phyloP scores from a whole-genome alignment of 2,329 filamentous ascomycete species.

The Lecanicillium sp. region DNA sequence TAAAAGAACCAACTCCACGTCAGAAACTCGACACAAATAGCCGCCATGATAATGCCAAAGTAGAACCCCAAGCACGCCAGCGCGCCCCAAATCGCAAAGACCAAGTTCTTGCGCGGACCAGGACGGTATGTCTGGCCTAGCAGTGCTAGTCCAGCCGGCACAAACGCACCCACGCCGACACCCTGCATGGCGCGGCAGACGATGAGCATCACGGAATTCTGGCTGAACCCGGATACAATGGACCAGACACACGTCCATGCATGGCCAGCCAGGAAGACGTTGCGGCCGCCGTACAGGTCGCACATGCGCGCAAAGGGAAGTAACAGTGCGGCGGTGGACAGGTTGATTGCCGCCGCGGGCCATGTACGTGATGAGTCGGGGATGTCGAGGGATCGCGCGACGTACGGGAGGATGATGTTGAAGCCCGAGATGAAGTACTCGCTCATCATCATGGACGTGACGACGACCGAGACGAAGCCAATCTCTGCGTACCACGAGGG shows the following conservation, averaged over 20 bases:
- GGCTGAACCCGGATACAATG: conserved; percentile 60
- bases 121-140: conserved; percentile 61
- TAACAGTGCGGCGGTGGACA: conserved; percentile 48
- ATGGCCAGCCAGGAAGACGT: conserved; percentile 51
- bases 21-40: conserved; percentile 50
- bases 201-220: conserved; percentile 61
- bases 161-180: conserved; percentile 61
- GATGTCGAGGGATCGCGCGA: conserved; percentile 55
- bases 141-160: conserved; percentile 62
- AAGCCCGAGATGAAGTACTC: conserved; percentile 77
- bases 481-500: conserved; percentile 44
- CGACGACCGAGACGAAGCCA: conserved; percentile 52
- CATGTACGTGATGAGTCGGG: conserved; percentile 52
- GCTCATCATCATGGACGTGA: conserved; percentile 55
- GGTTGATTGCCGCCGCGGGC: conserved; percentile 55
- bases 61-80: conserved; percentile 53
- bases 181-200: conserved; percentile 68
- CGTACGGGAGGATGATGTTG: conserved; percentile 59
- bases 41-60: conserved; percentile 59
- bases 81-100: conserved; percentile 52
- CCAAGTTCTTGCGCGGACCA: conserved; percentile 62
- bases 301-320: conserved; percentile 54
- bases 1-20: conserved; percentile 66
- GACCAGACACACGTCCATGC: conserved; percentile 62
- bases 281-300: conserved; percentile 55